Base-by-base conservation (phyloP, 2,329 filamentous ascomycete species). In the Venturia effusa region DNA sequence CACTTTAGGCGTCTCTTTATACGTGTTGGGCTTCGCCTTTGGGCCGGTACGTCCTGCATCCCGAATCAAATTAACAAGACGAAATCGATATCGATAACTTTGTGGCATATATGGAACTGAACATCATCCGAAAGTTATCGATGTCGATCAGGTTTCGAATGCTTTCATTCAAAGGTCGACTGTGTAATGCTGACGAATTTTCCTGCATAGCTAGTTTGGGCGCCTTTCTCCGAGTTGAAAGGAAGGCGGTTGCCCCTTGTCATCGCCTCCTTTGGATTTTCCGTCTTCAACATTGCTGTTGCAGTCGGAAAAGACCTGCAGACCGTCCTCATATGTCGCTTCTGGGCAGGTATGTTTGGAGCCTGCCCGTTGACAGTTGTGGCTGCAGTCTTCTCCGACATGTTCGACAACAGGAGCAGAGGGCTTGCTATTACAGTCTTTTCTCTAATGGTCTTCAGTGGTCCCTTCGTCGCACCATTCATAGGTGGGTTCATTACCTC, bases 341-440 rank as follows among this genome's bases (percentile, higher is more conserved):
- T 83, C 69, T 83, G 79, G 67, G 74, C 75, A 27, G 81, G 80
- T 1, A 79, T 83, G 67, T 83, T 82, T 68, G 80, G 80, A 30
- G 80, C 81, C 24, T 82, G 80, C 69, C 81, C 81, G 0, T 67
- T 83, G 30, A 79, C 81, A 19, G 78, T 79, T 27, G 81, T 83
- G 0, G 81, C 80, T 2, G 81, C 81, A 3, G 78, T 84, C 4
- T 84, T 84, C 67, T 79, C 80, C 3, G 81, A 84, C 67, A 83
- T 83, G 75, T 83, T 81, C 67, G 74, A 81, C 68, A 81, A 81
- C 66, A 73, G 74, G 7, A 73, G 62, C 63, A 75, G 67, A 54
- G 74, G 74, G 22, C 73, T 76, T 66, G 72, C 72, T 4, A 78
- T 82, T 60, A 80, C 80, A 13, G 72, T 81, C 4, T 84, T 82